Evolutionary conservation across 2,329 filamentous ascomycete species (phyloP).

Genomic region (Incumbomyces lentus): DNA sequence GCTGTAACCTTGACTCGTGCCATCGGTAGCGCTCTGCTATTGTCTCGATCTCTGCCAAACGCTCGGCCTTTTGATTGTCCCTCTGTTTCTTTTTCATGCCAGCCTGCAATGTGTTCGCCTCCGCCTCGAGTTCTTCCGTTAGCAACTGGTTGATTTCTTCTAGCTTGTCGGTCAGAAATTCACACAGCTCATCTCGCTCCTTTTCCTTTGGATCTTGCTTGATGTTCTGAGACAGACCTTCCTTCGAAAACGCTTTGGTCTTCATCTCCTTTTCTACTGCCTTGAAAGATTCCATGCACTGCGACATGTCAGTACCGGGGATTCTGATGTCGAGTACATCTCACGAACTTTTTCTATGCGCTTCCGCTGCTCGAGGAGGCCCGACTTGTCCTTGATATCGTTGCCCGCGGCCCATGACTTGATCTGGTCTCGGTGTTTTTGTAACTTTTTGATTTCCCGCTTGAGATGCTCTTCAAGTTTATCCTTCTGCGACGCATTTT

Average conservation of each 20-base stretch:
- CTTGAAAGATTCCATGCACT: slow-evolving; percentile 94
- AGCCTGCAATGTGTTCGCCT: slow-evolving; percentile 74
- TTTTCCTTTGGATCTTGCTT: slow-evolving; percentile 97
- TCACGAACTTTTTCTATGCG: slow-evolving; percentile 80
- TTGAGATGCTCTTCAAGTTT: slow-evolving; percentile 97
- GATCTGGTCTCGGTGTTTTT: slow-evolving; percentile 94
- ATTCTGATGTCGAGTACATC: too few species aligned
- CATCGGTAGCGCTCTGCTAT: slow-evolving; percentile 89
- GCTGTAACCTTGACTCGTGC: slow-evolving; percentile 86
- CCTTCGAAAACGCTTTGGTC: slow-evolving; percentile 98
- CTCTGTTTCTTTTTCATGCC: slow-evolving; percentile 94
- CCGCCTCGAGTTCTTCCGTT: slow-evolving; percentile 71
- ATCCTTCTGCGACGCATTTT: slow-evolving; percentile 90
- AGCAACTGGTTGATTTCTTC: slow-evolving; percentile 82
- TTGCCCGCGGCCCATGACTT: slow-evolving; percentile 98
- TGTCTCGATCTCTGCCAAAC: slow-evolving; percentile 74
- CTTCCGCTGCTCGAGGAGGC: slow-evolving; percentile 83
- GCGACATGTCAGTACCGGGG: slow-evolving; percentile 1
- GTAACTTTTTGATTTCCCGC: slow-evolving; percentile 99
- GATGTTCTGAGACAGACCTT: slow-evolving; percentile 80
- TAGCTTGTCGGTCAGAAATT: slow-evolving; percentile 78
- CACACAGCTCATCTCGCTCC: slow-evolving; percentile 77
- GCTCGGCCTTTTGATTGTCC: slow-evolving; percentile 70
- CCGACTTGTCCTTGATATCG: slow-evolving; percentile 99
- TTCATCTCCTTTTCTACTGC: slow-evolving; percentile 99